Evolutionary conservation across 78 protist species (phyloP).

Genomic region (Neovahlkampfia damariscottae): DNA sequence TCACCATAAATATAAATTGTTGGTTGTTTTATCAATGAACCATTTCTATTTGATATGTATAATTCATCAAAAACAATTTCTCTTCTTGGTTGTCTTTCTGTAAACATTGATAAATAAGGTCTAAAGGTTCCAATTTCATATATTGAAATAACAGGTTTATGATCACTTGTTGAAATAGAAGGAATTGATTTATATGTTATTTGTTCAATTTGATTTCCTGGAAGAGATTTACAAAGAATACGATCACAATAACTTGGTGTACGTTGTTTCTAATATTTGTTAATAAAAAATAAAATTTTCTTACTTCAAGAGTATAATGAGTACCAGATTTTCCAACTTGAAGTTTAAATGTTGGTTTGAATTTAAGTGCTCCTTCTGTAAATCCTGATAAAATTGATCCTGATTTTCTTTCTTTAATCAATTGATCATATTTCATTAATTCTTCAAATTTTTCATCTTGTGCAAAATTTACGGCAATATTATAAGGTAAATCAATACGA

Average conservation of each 20-base stretch:
- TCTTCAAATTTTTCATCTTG: background rate
- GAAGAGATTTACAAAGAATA: background rate
- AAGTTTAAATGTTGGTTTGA: conserved; percentile 22
- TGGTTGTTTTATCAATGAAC: background rate
- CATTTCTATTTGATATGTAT: background rate
- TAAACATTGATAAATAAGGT: background rate
- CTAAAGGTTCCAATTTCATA: background rate
- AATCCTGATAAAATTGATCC: conserved; percentile 3
- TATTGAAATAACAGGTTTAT: background rate
- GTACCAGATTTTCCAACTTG: no score
- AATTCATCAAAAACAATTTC: background rate
- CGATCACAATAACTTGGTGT: background rate
- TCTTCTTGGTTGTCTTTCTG: background rate
- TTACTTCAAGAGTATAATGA: background rate
- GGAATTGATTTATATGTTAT: background rate
- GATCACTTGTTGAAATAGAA: background rate
- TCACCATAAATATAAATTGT: background rate
- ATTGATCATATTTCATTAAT: conserved; percentile 18
- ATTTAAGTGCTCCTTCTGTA: conserved; percentile 20
- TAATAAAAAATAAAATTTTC: no score
- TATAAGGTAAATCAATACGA: background rate
- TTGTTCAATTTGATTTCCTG: background rate
- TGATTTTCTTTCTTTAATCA: background rate
- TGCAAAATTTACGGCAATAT: background rate
- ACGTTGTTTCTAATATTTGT: background rate